Evolutionary conservation across 2,329 filamentous ascomycete genomes (phyloP), one percentile per base, ranked within the genome.

Genomic region (Aspergillus amoenus): DNA sequence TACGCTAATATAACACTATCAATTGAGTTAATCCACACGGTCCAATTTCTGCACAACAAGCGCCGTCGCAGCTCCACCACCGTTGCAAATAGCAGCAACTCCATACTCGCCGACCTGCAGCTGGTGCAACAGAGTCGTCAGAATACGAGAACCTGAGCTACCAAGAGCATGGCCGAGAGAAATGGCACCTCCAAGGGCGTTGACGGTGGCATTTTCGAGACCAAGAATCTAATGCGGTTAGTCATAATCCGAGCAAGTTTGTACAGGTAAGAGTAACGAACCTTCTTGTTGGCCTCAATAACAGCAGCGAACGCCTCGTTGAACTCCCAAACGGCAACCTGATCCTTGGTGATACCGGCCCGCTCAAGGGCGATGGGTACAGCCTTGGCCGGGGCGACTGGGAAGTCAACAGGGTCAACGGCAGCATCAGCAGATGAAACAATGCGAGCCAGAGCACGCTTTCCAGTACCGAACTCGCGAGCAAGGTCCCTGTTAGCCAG

Each of bases 271-370:
- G 8, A 46, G 59, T 73, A 47, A 60, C 74, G 68, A 68, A 88
- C 88, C 84, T 96, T 93, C 68, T 91, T 88, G 70, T 97, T 97
- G 42, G 93, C 93, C 72, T 94, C 92, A 75, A 97, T 94, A 30
- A 97, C 93, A 4, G 90, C 91, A 27, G 94, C 93, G 72, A 99
- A 99, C 0, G 94, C 94, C 78, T 99, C 94, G 75, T 99, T 99
- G 76, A 99, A 96, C 74, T 97, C 94, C 93, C 94, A 97, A 21
- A 97, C 80, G 5, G 93, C 88, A 45, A 99, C 91, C 74, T 97
- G 90, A 46, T 95, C 89, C 76, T 93, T 91, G 63, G 86, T 91
- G 64, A 99, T 93, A 11, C 93, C 93, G 1, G 94, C 94, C 56
- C 93, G 84, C 75, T 92, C 84, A 50, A 99, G 82, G 11, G 93